These are phyloP conservation scores for Dendrobium officinale DNA, from an alignment of 106 monocot genomes.

Conservation along the genomic window DNA sequence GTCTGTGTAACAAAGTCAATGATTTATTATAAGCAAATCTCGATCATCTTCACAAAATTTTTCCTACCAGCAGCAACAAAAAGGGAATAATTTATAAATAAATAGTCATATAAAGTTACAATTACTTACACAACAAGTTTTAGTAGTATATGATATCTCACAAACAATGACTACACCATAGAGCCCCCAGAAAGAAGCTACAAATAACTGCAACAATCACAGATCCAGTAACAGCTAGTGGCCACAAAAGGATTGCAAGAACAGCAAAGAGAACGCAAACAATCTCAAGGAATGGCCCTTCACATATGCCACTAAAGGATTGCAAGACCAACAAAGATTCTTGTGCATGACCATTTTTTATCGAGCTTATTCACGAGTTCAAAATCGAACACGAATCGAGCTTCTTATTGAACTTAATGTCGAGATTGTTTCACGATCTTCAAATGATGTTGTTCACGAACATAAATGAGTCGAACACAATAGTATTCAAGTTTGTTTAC, in stretches of 20 bases:
- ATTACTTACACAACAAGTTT: not conserved
- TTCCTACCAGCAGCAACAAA: conserved; percentile 34
- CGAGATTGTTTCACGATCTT: too few species aligned
- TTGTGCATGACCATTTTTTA: too few species aligned
- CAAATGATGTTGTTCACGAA: too few species aligned
- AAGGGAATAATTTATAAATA: not conserved
- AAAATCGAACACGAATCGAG: too few species aligned
- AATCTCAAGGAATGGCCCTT: conserved; percentile 76
- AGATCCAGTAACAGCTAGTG: conserved; percentile 58
- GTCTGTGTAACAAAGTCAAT: too few species aligned
- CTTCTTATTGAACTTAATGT: too few species aligned
- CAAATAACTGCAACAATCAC: conserved; percentile 46
- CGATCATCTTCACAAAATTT: conserved; percentile 45
- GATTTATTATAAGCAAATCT: conserved; percentile 46
- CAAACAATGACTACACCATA: conserved; percentile 53
- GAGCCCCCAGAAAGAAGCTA: conserved; percentile 72
- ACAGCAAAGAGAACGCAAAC: conserved; percentile 88
- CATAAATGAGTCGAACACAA: too few species aligned
- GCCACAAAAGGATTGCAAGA: conserved; percentile 77
- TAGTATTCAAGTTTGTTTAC: too few species aligned
- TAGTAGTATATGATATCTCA: conserved; percentile 32
- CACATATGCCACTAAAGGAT: not conserved
- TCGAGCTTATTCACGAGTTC: too few species aligned
- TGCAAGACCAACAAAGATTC: too few species aligned
- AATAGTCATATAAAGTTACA: not conserved